phyloP scores from a whole-genome alignment of 2,329 filamentous ascomycete genomes.

The Davidsoniella australis region DNA sequence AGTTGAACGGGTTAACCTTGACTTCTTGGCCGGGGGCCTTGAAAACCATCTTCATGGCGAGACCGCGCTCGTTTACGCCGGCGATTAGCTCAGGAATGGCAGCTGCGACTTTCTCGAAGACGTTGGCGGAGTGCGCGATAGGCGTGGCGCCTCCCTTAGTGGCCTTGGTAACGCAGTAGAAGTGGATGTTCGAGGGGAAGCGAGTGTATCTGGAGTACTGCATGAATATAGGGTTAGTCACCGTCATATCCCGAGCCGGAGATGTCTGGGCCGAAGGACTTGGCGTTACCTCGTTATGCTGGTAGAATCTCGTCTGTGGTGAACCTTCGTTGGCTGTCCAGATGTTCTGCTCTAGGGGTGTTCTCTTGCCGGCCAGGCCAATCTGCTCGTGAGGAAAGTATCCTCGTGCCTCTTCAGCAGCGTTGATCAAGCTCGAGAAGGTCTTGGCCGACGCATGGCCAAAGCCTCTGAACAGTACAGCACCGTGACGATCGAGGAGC shows the following conservation, averaged over 20 bases:
- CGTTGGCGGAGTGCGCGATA: conserved; percentile 11
- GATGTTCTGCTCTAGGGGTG: conserved; percentile 12
- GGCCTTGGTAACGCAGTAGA: conserved; percentile 13
- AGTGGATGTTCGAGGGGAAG: conserved; percentile 13
- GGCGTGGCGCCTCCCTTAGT: conserved; percentile 13
- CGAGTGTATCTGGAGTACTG: conserved; percentile 14
- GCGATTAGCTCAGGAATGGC: conserved; percentile 14
- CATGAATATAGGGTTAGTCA: background rate
- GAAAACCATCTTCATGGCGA: conserved; percentile 15
- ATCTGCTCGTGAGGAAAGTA: conserved; percentile 18
- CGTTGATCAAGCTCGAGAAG: conserved; percentile 14
- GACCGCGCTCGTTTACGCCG: conserved; percentile 11
- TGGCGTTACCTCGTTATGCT: conserved; percentile 14
- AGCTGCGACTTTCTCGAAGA: conserved; percentile 11
- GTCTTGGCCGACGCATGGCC: conserved; percentile 13
- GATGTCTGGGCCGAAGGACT: background rate
- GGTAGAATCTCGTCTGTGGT: conserved; percentile 14
- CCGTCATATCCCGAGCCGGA: background rate
- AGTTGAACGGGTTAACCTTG: conserved; percentile 14
- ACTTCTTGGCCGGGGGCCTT: conserved; percentile 14
- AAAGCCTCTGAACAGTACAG: conserved; percentile 12
- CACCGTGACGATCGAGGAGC: conserved; percentile 11
- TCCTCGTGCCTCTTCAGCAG: conserved; percentile 11
- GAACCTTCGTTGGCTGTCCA: conserved; percentile 15
- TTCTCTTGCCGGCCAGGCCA: conserved; percentile 14